Percentiles rank a stretch among this genome's conserved stretches.
Evolutionary conservation across 2,329 filamentous ascomycete species (phyloP).

Genomic region (Aureobasidium vineae): DNA sequence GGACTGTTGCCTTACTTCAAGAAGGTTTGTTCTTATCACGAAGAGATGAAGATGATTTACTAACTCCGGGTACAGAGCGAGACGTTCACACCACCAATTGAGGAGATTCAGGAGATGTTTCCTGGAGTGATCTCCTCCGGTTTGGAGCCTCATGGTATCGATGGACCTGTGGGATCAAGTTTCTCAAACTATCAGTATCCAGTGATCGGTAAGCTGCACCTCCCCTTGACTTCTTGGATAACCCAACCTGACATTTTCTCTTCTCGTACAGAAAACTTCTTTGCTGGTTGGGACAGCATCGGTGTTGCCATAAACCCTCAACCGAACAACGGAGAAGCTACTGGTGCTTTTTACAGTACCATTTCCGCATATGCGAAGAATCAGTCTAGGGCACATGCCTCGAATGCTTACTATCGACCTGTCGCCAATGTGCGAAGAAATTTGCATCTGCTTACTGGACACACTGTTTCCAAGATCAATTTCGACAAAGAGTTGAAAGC

Average conservation of each 20-base stretch:
- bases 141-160: conserved; percentile 25
- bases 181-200: conserved; percentile 32
- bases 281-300: conserved; percentile 30
- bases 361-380: conserved; percentile 38
- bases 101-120: conserved; percentile 14
- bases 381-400: conserved; percentile 40
- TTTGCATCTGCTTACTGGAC: conserved; percentile 35
- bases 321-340: conserved; percentile 30
- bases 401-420: conserved; percentile 37
- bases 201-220: conserved; percentile 26
- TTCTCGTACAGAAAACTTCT: conserved; percentile 18
- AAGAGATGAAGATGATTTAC: no score
- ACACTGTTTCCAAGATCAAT: conserved; percentile 30
- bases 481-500: background rate
- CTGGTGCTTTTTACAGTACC: conserved; percentile 41
- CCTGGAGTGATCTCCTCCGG: conserved; percentile 26
- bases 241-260: background rate
- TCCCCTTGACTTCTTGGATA: background rate
- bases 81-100: conserved; percentile 30
- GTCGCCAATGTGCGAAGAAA: conserved; percentile 36
- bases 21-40: no score
- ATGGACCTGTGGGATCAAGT: conserved; percentile 31
- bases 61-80: conserved; percentile 35
- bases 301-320: conserved; percentile 28
- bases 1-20: conserved; percentile 30